Conservation (phyloP, 352 stramenopile species). For the Phytophthora boehmeriae region DNA sequence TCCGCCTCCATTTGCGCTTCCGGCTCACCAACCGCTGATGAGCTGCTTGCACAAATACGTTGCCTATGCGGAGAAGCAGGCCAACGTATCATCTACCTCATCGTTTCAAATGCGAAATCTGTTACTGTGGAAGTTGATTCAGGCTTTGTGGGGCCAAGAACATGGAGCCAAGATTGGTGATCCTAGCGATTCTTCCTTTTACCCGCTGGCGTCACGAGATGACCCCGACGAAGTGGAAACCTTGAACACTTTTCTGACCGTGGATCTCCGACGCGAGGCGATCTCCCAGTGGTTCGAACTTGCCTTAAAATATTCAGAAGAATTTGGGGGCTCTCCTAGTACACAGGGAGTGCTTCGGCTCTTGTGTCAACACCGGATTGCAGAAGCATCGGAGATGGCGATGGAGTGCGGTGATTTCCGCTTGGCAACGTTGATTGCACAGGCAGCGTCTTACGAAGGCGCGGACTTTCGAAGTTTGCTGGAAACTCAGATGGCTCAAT, state of each 20-base stretch:
- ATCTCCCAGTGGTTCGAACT: constrained; percentile 82
- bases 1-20: constrained; percentile 51
- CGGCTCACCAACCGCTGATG: constrained; percentile 53
- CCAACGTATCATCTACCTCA: constrained; percentile 11
- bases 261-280: constrained; percentile 72
- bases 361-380: constrained; percentile 62
- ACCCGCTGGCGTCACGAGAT: constrained; percentile 61
- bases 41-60: constrained; percentile 70
- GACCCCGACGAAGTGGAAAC: constrained; percentile 67
- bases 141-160: constrained; percentile 81
- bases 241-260: constrained; percentile 66
- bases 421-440: constrained; percentile 67
- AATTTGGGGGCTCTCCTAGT: constrained; percentile 23
- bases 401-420: constrained; percentile 66
- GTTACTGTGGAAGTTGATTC: constrained; percentile 75
- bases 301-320: constrained; percentile 33
- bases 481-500: constrained; percentile 61
- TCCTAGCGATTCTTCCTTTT: constrained; percentile 32
- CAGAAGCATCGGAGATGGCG: constrained; percentile 63
- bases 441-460: constrained; percentile 60
- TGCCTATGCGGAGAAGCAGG: constrained; percentile 41
- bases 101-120: constrained; percentile 28
- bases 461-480: constrained; percentile 56
- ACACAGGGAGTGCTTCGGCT: constrained; percentile 44
- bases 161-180: constrained; percentile 41